These are phyloP conservation scores for Lindgomyces ingoldianus DNA, from an alignment of 495 filamentous ascomycete species.

Conservation along the genomic window DNA sequence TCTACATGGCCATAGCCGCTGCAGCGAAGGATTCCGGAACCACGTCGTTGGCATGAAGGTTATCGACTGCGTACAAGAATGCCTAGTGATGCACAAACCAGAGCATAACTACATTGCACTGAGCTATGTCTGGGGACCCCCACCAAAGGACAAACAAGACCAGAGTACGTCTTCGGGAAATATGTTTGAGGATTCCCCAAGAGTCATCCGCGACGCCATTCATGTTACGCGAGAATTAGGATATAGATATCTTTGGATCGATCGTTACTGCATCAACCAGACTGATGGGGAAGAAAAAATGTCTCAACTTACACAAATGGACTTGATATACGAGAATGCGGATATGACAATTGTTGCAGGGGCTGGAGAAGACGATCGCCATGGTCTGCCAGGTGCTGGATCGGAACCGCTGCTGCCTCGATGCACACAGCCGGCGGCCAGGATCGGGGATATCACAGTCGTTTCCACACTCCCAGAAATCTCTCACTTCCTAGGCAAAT, in stretches of 20 bases:
- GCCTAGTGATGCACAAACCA: not conserved
- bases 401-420: not conserved
- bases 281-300: not conserved
- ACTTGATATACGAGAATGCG: conserved; percentile 19
- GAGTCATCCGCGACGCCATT: conserved; percentile 23
- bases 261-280: conserved; percentile 32
- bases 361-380: not conserved
- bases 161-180: not conserved
- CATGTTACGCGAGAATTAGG: conserved; percentile 9
- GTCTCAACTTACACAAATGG: conserved; percentile 23
- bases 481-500: not conserved
- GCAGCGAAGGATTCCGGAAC: not conserved
- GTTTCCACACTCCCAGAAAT: not conserved
- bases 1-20: not conserved
- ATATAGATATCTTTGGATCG: conserved; percentile 29
- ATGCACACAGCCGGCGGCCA: not conserved
- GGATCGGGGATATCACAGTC: not conserved
- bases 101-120: not conserved
- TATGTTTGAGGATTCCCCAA: not conserved
- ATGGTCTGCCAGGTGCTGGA: conserved; percentile 22
- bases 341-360: conserved; percentile 26
- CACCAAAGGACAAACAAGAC: not conserved
- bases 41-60: not conserved
- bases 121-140: conserved; percentile 10
- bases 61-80: not conserved